A percentile compares a stretch with the other conserved stretches of the same genome.
These are phyloP conservation scores for Backusella circina DNA, from an alignment of 192 early-diverging fungal genomes.

Conservation along the genomic window DNA sequence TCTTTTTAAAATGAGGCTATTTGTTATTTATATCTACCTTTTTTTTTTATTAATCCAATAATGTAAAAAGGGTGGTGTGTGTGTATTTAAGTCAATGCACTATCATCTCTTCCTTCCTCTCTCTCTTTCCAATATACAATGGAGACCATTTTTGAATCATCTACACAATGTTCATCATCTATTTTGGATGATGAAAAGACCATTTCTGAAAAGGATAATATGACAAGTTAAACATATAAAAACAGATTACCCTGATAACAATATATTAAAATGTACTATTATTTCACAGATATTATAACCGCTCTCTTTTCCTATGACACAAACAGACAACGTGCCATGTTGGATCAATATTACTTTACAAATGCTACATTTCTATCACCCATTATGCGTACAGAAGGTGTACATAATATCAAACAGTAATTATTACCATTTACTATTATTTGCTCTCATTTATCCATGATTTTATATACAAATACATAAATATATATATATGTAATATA, in stretches of 20 bases:
- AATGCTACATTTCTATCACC: slow-evolving; percentile 49
- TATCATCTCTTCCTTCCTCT: not conserved
- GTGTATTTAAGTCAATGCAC: not conserved
- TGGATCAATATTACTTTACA: slow-evolving; percentile 43
- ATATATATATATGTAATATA: too few relatives aligned
- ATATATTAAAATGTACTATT: not conserved
- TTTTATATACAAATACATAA: too few relatives aligned
- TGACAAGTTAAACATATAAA: not conserved
- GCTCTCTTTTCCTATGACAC: slow-evolving; percentile 47
- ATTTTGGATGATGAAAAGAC: not conserved
- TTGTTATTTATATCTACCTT: not conserved
- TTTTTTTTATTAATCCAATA: not conserved
- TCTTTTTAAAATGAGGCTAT: not conserved
- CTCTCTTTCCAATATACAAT: not conserved
- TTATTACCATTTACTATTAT: not conserved
- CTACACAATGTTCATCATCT: not conserved
- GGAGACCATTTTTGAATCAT: not conserved
- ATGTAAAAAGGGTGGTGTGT: not conserved
- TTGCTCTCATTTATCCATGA: not conserved
- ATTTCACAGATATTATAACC: slow-evolving; percentile 32
- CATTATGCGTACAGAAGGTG: slow-evolving; percentile 42
- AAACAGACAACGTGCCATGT: slow-evolving; percentile 38
- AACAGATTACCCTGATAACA: not conserved
- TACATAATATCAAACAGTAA: slow-evolving; percentile 48
- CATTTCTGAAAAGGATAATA: not conserved